Conservation (phyloP, 1,284 basidiomycete genomes). For the Puccinia novopanici region DNA sequence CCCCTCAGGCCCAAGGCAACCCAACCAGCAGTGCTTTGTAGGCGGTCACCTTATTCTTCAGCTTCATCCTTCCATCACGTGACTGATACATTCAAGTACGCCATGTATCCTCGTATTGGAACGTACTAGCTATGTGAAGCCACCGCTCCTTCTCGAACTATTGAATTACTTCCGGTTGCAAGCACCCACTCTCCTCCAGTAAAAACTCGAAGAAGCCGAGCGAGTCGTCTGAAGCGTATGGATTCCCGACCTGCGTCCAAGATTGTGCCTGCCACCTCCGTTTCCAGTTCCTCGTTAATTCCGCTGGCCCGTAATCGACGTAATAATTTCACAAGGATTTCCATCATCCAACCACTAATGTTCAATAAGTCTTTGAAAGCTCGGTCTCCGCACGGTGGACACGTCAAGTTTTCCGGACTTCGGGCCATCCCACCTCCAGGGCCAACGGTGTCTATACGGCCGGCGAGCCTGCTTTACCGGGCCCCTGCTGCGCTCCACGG, state of each 20-base stretch:
- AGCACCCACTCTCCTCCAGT: background rate
- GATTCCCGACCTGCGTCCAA: background rate
- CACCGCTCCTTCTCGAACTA: background rate
- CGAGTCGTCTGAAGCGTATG: background rate
- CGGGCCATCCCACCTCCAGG: constrained; percentile 13
- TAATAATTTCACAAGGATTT: background rate
- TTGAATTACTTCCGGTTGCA: background rate
- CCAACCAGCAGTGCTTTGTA: background rate
- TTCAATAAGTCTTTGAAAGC: background rate
- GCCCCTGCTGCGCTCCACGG: constrained; percentile 19
- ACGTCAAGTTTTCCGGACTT: background rate
- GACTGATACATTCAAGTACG: background rate
- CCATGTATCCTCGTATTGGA: background rate
- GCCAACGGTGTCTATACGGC: constrained; percentile 16
- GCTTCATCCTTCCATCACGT: background rate
- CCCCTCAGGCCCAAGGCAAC: background rate
- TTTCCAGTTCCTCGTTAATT: background rate
- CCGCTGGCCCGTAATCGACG: background rate
- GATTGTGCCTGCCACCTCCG: background rate
- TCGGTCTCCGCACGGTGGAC: constrained; percentile 1
- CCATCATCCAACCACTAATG: background rate
- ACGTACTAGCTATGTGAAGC: background rate
- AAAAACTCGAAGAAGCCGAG: background rate
- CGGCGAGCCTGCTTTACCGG: constrained; percentile 16
- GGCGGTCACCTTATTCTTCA: no score